Percentiles rank a stretch among this genome's conserved stretches.
These are phyloP conservation scores for Coemansia sp. DNA, from an alignment of 192 early-diverging fungal genomes.

Conservation along the genomic window DNA sequence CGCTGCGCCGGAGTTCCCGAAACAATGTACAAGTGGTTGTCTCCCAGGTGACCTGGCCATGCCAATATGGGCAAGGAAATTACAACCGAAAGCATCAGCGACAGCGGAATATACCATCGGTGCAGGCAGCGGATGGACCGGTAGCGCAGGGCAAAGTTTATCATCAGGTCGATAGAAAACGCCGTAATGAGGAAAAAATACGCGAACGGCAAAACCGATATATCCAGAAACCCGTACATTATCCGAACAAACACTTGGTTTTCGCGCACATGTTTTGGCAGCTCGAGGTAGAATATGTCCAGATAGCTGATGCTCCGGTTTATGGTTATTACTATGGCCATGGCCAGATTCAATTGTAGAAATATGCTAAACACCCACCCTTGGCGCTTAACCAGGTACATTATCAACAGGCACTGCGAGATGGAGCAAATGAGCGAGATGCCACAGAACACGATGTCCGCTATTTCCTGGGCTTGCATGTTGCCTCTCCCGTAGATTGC, in stretches of 20 bases:
- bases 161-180: constrained; percentile 50
- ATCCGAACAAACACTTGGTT: constrained; percentile 47
- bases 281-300: constrained; percentile 44
- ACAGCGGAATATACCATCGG: constrained; percentile 41
- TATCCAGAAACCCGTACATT: constrained; percentile 54
- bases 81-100: constrained; percentile 24
- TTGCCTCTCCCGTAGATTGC: not conserved
- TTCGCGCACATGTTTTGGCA: constrained; percentile 24
- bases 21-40: constrained; percentile 51
- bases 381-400: constrained; percentile 37
- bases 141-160: constrained; percentile 52
- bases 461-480: constrained; percentile 50
- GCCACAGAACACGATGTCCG: constrained; percentile 49
- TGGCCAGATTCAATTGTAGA: constrained; percentile 46
- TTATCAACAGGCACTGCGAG: constrained; percentile 39
- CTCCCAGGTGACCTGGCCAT: constrained; percentile 42
- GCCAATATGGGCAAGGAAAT: constrained; percentile 48
- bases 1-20: constrained; percentile 40
- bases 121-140: constrained; percentile 41
- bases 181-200: constrained; percentile 55
- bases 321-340: constrained; percentile 39
- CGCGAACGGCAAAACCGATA: constrained; percentile 49
- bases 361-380: constrained; percentile 55
- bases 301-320: constrained; percentile 53
- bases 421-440: constrained; percentile 40